Base-by-base conservation (phyloP, 2,329 filamentous ascomycete genomes). In the Aureobasidium sp. region DNA sequence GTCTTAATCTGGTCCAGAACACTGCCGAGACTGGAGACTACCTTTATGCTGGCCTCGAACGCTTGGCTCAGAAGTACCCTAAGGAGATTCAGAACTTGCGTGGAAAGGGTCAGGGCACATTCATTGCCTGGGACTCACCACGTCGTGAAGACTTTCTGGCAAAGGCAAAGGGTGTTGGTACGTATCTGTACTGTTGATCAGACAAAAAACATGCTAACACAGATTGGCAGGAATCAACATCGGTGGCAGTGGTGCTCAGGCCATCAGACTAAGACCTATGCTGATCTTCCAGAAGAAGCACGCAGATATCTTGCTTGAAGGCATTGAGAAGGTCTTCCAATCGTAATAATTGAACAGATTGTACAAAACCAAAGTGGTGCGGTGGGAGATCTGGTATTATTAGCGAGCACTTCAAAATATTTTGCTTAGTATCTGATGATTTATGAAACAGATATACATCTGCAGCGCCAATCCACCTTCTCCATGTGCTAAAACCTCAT, bases 261-360 rank as follows among this genome's bases (percentile, higher is more conserved):
- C 91, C 32, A 87, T 96, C 21, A 79, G 91, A 55, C 77, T 96
- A 71, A 79, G 91, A 68, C 91, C 91, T 48, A 96, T 95, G 91
- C 77, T 96, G 68, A 86, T 91, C 69, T 93, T 96, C 79, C 88
- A 95, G 83, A 83, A 90, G 81, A 83, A 88, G 72, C 92, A 97
- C 76, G 91, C 87, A 27, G 89, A 96, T 76, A 85, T 95, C 62
- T 77, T 96, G 68, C 75, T 94, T 42, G 67, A 69, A 67, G 69
- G 71, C n/a, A 53, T 67, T 45, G 53, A 62, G 42, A 63, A 53
- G 53, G 59, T 61, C 5, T 64, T 65, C 27, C 37, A 21, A 5
- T 54, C 50, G 3, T 54, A 42, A 14, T 13, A 5, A n/a, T 21
- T 29, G 49, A 25, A 3, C 16, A 50, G 21, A 21, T 21, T 21